phyloP scores from a whole-genome alignment of 202 grass and related monocot genomes.

The Carex sylvatica region DNA sequence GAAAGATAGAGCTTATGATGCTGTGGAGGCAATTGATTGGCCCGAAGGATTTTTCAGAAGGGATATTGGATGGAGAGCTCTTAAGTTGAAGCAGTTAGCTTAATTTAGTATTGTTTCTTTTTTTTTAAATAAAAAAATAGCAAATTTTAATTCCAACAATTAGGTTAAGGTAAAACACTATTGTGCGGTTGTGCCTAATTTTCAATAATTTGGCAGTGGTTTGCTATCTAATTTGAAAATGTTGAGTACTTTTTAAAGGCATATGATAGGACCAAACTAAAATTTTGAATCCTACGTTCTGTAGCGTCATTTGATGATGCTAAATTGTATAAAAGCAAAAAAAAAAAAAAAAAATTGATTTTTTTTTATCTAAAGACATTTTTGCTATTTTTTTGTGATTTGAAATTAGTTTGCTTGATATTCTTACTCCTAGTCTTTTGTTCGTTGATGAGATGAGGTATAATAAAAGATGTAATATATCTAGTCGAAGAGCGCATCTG shows the following conservation, averaged over 20 bases:
- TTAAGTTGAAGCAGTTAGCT: conserved; percentile 33
- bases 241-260: not conserved
- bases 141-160: not conserved
- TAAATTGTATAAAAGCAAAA: not conserved
- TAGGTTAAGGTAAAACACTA: not conserved
- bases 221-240: not conserved
- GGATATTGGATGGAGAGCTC: conserved; percentile 81
- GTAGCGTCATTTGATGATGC: not conserved
- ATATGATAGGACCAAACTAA: not conserved
- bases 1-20: conserved; percentile 52
- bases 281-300: not conserved
- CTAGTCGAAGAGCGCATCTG: too few species aligned
- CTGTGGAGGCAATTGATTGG: conserved; percentile 58
- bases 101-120: not conserved
- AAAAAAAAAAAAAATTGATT: not conserved
- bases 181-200: not conserved
- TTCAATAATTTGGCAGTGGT: not conserved
- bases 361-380: too few species aligned
- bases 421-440: too few species aligned
- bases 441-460: too few species aligned
- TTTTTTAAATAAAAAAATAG: not conserved
- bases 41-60: conserved; percentile 69
- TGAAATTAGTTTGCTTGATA: too few species aligned
- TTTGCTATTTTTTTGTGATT: too few species aligned
- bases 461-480: too few species aligned